Conservation (phyloP, 2,329 filamentous ascomycete genomes). For the Paracorniculantispora psalliotae region DNA sequence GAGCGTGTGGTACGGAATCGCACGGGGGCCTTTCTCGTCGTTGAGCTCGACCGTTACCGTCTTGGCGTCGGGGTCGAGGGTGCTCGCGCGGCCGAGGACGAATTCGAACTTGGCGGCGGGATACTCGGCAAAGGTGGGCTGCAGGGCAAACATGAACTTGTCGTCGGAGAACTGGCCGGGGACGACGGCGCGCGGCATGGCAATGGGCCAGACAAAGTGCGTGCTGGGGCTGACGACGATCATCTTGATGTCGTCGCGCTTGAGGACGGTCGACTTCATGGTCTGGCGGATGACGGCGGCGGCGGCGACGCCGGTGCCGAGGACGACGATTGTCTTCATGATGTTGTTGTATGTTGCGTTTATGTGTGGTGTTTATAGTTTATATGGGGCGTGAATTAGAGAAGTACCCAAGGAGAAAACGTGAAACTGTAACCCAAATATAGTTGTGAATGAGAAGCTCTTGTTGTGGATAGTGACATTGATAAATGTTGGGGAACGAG, state of each 20-base stretch:
- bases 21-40: constrained; percentile 24
- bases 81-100: constrained; percentile 43
- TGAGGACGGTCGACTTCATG: constrained; percentile 38
- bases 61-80: constrained; percentile 37
- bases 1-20: constrained; percentile 46
- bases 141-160: constrained; percentile 29
- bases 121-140: constrained; percentile 45
- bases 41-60: constrained; percentile 36
- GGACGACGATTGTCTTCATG: constrained; percentile 41
- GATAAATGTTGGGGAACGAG: neutral
- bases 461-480: neutral
- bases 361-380: neutral
- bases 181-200: constrained; percentile 42
- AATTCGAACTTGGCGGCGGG: constrained; percentile 45
- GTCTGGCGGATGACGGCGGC: constrained; percentile 46
- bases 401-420: too few relatives aligned
- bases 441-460: neutral
- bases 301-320: constrained; percentile 45
- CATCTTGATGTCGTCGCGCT: constrained; percentile 37
- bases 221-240: constrained; percentile 43
- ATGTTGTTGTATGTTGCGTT: neutral
- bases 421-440: neutral
- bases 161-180: constrained; percentile 41
- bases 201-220: constrained; percentile 46
- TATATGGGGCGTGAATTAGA: too few relatives aligned